Evolutionary conservation across 257 asterid species (phyloP).

Genomic region (Gentiana macrophylla): DNA sequence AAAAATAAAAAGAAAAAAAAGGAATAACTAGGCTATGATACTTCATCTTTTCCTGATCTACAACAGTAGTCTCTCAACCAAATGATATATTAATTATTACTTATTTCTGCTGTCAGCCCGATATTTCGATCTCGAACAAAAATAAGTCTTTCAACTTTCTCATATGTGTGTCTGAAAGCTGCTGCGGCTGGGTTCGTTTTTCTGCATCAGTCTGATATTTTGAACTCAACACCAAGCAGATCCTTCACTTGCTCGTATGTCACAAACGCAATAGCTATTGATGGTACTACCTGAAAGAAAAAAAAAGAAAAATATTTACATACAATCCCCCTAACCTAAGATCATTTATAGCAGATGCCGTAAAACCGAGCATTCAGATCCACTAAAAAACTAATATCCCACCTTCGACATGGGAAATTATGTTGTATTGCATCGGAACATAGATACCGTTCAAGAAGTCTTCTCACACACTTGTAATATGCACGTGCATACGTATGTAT

Average conservation of each 20-base stretch:
- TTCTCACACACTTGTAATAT: too few species aligned
- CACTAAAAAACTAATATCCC: too few species aligned
- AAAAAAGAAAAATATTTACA: neutral
- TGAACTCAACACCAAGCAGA: slow-evolving; percentile 64
- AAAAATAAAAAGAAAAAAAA: neutral
- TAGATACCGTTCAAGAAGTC: too few species aligned
- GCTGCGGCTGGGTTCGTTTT: slow-evolving; percentile 4
- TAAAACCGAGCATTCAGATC: too few species aligned
- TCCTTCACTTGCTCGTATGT: slow-evolving; percentile 71
- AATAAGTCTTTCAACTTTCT: too few species aligned
- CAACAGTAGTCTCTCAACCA: slow-evolving; percentile 26
- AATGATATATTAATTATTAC: slow-evolving; percentile 1
- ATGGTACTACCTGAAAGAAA: slow-evolving; percentile 64
- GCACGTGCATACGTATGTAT: too few species aligned
- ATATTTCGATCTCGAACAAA: too few species aligned
- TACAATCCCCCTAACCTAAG: too few species aligned
- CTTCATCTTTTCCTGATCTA: slow-evolving; percentile 25
- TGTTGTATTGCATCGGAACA: too few species aligned
- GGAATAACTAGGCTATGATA: slow-evolving; percentile 2
- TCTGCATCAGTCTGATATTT: slow-evolving; percentile 55
- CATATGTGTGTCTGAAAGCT: neutral
- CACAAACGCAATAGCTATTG: slow-evolving; percentile 90
- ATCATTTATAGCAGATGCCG: too few species aligned
- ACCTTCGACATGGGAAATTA: too few species aligned
- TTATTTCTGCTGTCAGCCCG: too few species aligned